Evolutionary conservation across 495 filamentous ascomycete genomes (phyloP).

Genomic region (Xylaria acuta): DNA sequence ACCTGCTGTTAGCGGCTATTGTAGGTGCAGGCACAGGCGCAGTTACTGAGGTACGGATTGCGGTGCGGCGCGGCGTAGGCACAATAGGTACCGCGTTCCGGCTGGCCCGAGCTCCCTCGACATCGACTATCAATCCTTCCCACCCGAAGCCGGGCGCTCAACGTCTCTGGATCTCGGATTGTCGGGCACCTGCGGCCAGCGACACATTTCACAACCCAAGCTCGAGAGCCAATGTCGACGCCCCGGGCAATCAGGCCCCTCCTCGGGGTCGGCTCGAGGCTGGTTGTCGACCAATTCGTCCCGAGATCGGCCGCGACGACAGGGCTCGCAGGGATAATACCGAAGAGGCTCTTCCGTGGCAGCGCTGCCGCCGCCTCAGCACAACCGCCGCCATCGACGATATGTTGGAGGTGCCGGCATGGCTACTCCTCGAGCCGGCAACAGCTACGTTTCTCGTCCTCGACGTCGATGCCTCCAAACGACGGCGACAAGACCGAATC

Average conservation of each 20-base stretch:
- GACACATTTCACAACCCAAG: conserved; percentile 6
- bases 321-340: not conserved
- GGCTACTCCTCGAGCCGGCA: conserved; percentile 17
- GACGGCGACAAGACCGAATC: conserved; percentile 15
- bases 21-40: too few species aligned
- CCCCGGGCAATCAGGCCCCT: conserved; percentile 40
- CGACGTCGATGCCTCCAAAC: conserved; percentile 31
- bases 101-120: conserved; percentile 21
- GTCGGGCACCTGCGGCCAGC: not conserved
- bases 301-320: conserved; percentile 28
- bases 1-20: not conserved
- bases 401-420: conserved; percentile 36
- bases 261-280: conserved; percentile 38
- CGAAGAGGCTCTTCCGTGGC: conserved; percentile 31
- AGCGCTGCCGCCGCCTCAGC: conserved; percentile 14
- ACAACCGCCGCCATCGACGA: conserved; percentile 13
- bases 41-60: too few species aligned
- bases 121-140: not conserved
- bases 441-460: conserved; percentile 35
- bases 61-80: not conserved
- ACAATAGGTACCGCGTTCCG: not conserved
- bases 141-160: not conserved
- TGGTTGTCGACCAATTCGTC: conserved; percentile 39
- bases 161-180: not conserved
- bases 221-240: conserved; percentile 34